These are phyloP conservation scores for Yarrowia sp. DNA, from an alignment of 805 yeast species.

Conservation along the genomic window DNA sequence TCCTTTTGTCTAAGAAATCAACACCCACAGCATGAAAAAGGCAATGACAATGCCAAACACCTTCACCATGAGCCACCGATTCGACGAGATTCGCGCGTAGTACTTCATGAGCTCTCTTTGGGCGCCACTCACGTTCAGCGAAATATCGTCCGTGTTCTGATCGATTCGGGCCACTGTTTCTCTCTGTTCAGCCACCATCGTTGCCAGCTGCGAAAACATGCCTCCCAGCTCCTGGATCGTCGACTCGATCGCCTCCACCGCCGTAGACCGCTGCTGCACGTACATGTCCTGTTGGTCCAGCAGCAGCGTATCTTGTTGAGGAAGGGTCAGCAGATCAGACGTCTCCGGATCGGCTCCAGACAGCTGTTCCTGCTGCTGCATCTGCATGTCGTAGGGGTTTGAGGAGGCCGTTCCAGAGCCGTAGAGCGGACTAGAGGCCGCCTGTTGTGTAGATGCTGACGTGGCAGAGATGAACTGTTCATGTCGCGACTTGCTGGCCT, in stretches of 20 bases:
- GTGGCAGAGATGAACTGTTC: slow-evolving; percentile 75
- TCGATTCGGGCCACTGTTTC: slow-evolving; percentile 96
- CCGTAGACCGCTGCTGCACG: slow-evolving; percentile 81
- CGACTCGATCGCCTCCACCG: slow-evolving; percentile 96
- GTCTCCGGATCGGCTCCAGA: slow-evolving; percentile 49
- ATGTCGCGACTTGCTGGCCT: slow-evolving; percentile 78
- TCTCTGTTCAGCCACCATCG: slow-evolving; percentile 98
- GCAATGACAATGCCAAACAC: slow-evolving; percentile 85
- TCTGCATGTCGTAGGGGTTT: slow-evolving; percentile 40
- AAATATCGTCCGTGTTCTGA: slow-evolving; percentile 91
- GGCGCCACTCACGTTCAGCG: slow-evolving; percentile 88
- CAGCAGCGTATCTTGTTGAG: slow-evolving; percentile 85
- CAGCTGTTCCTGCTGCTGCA: slow-evolving; percentile 47
- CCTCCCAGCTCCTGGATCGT: slow-evolving; percentile 97
- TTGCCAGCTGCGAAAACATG: slow-evolving; percentile 90
- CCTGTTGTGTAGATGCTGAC: slow-evolving; percentile 45
- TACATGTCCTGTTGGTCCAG: slow-evolving; percentile 84
- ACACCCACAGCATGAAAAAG: slow-evolving; percentile 50
- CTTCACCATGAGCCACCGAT: slow-evolving; percentile 89
- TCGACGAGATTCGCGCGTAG: slow-evolving; percentile 83
- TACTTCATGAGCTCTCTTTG: slow-evolving; percentile 92
- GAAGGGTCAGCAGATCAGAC: slow-evolving; percentile 67
- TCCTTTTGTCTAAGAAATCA: slow-evolving; percentile 41
- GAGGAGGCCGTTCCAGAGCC: slow-evolving; percentile 16
- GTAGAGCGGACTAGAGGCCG: slow-evolving; percentile 42